A percentile compares a stretch with the other conserved stretches of the same genome.
Conservation (phyloP, 2,329 filamentous ascomycete genomes). For the Ilyonectria robusta region DNA sequence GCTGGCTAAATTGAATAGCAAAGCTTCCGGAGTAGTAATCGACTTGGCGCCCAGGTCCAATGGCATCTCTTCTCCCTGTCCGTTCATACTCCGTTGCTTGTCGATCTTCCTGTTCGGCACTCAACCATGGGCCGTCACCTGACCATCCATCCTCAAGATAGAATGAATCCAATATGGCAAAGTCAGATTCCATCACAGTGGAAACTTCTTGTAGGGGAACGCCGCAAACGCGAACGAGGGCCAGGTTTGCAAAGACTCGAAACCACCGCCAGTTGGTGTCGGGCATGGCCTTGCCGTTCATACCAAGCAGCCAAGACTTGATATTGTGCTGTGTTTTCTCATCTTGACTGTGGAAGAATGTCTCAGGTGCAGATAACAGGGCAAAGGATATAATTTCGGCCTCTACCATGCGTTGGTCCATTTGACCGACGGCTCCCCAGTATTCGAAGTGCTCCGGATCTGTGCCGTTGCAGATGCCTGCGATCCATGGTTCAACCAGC, state of each 20-base stretch:
- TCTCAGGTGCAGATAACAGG: slow-evolving; percentile 58
- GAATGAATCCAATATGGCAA: slow-evolving; percentile 61
- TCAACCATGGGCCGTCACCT: slow-evolving; percentile 60
- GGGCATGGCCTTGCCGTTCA: slow-evolving; percentile 63
- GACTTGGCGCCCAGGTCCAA: slow-evolving; percentile 54
- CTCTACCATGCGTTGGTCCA: slow-evolving; percentile 69
- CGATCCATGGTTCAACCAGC: slow-evolving; percentile 49
- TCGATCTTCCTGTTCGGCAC: slow-evolving; percentile 29
- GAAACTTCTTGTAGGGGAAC: slow-evolving; percentile 52
- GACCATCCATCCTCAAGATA: slow-evolving; percentile 63
- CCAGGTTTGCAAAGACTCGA: slow-evolving; percentile 64
- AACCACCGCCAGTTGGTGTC: slow-evolving; percentile 68
- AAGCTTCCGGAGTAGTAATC: slow-evolving; percentile 70
- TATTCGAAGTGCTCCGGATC: slow-evolving; percentile 56
- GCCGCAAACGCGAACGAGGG: slow-evolving; percentile 58
- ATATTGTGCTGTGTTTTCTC: slow-evolving; percentile 55
- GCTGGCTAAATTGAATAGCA: slow-evolving; percentile 66
- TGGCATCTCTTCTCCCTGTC: slow-evolving; percentile 40
- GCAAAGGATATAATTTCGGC: slow-evolving; percentile 66
- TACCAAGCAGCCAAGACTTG: slow-evolving; percentile 56
- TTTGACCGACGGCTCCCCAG: slow-evolving; percentile 62
- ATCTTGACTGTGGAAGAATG: slow-evolving; percentile 25
- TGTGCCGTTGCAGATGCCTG: slow-evolving; percentile 50
- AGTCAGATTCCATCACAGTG: slow-evolving; percentile 57
- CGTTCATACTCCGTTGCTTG: slow-evolving; percentile 20